Base-by-base conservation (phyloP, 345 rosid genomes). In the Hirschfeldia incana region DNA sequence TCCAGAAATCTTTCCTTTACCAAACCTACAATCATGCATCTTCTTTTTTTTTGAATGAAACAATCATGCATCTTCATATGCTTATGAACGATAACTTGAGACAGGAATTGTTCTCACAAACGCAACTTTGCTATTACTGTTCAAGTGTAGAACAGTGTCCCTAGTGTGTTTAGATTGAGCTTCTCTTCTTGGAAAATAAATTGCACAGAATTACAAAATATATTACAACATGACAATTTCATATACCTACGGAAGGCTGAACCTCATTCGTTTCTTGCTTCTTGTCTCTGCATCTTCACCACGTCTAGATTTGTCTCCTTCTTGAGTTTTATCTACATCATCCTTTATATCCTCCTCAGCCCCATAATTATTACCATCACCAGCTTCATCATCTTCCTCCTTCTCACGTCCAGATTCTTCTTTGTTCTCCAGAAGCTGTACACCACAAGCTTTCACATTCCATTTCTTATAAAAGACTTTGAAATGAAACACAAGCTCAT, bases 91-190 rank as follows among this genome's bases (percentile, higher is more conserved):
- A 83, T 32, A 44, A 64, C 3, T 57, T 78, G 21, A 15, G 5
- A 67, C 4, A 73, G 74, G 17, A 73, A 44, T 46, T 44, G 75
- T 67, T 67, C 64, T 67, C 68, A 51, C 29, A 79, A 36, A 26
- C 34, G 12, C 36, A 65, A 9, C 13, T 58, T 49, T 44, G 15
- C 53, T 44, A 11, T 44, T 44, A 44, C 53, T 44, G 53, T 12
- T 44, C 3, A 44, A 44, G 53, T 9, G 12, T 10, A 42, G 30
- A 29, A 29, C 30, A 42, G 13, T 44, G 51, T 42, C 51, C 1
- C 51, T 42, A 8, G n/a, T 34, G 53, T 44, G 53, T 44, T 44
- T 44, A 44, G 53, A 44, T 44, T 12, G 51, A 44, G 39, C 39
- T 36, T 34, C 39, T 44, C 53, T 44, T 12, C 53, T 44, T 44